Base-by-base conservation (phyloP, 2,329 filamentous ascomycete species). In the Penicillium hordei region DNA sequence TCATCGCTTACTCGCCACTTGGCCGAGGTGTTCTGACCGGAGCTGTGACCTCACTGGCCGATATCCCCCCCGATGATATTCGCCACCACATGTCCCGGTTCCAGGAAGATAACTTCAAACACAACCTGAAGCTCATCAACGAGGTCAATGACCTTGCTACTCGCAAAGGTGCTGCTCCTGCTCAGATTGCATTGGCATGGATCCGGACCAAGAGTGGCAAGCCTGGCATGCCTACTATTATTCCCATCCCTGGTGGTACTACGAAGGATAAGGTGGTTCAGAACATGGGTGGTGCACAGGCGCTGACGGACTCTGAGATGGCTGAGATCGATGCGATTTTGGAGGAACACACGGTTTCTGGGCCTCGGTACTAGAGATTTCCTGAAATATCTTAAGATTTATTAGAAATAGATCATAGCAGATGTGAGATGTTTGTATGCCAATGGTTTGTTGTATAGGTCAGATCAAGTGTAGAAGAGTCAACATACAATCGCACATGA, bases 1-100 rank as follows among this genome's bases (percentile, higher is more conserved):
- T 87, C 43, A 72, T 86, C 10, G 81, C 81, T 2, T 87, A 87
- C 74, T 83, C 82, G 48, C 85, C 86, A 2, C 77, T 88, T 1
- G 82, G 83, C 23, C 75, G 81, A 8, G 86, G 86, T 1, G 82
- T 85, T 60, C 65, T 85, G 52, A 79, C 81, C 0, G 82, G 82
- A 9, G 69, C 79, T 46, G 75, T 83, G 65, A 79, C 73, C 56
- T 79, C 70, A 10, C 46, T 69, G 2, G 67, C 76, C 5, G 81
- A 84, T 57, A 72, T 84, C 40, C 78, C 78, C 0, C 72, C 79
- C 43, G 76, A 73, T 42, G 81, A 83, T 58, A 63, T 80, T 52
- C 77, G 81, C 17, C 70, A 67, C 13, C 48, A 55, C 5, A 58
- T 80, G 50, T 78, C 81, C 2, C 77, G 81, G 19, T 86, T 83